phyloP scores from a whole-genome alignment of 2,329 filamentous ascomycete species.

The Colletotrichum tanaceti region DNA sequence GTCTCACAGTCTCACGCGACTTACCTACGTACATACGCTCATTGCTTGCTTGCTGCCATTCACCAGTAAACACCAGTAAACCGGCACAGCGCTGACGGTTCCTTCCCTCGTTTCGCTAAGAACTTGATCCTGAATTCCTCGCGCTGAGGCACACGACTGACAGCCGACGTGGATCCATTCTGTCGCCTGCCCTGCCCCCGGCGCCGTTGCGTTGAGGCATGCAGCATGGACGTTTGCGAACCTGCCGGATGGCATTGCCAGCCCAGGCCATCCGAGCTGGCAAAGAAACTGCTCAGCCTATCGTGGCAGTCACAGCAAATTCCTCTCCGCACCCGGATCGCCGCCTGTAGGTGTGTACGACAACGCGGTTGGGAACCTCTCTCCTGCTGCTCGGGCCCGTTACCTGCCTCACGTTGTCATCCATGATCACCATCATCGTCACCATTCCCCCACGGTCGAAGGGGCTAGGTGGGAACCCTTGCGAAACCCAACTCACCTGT shows the following conservation, averaged over 20 bases:
- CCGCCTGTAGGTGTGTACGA: no score
- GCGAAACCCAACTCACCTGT: not conserved
- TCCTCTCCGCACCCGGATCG: not conserved
- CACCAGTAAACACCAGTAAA: slow-evolving; percentile 7
- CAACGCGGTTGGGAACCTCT: not conserved
- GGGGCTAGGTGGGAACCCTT: not conserved
- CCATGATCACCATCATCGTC: slow-evolving; percentile 12
- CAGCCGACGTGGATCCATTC: slow-evolving; percentile 21
- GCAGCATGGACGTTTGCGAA: not conserved
- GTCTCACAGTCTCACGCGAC: not conserved
- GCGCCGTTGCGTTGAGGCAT: slow-evolving; percentile 17
- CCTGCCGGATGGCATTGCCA: not conserved
- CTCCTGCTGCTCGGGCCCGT: not conserved
- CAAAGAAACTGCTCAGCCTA: not conserved
- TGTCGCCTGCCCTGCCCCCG: not conserved
- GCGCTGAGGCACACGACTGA: slow-evolving; percentile 34
- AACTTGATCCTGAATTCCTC: slow-evolving; percentile 22
- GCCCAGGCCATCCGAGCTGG: not conserved
- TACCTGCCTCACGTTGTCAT: not conserved
- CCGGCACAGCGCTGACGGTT: no score
- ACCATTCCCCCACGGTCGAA: not conserved
- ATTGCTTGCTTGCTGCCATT: not conserved
- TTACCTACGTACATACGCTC: not conserved
- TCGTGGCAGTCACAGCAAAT: not conserved
- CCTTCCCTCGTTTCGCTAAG: slow-evolving; percentile 32